Evolutionary conservation across 2,329 filamentous ascomycete species (phyloP), one percentile per base, ranked within the genome.

Genomic region (Alternaria rosae): DNA sequence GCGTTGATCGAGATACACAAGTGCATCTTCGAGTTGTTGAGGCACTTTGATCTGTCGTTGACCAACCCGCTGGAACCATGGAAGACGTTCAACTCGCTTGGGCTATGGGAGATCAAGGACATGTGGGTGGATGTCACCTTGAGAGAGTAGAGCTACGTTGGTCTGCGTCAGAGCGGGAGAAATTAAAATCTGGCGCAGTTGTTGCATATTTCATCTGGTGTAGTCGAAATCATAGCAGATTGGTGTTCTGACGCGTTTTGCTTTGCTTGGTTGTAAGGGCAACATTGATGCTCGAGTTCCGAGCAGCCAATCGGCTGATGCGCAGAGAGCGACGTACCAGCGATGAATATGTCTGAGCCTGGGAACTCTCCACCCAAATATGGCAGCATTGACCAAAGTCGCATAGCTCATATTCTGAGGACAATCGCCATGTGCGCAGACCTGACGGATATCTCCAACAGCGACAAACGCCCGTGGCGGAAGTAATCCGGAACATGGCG

Each of bases 21-120:
- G 66, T 66, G 78, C 3, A 73, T 81, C 30, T 80, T 83, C 20
- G 82, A 85, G 76, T 61, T 78, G 50, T 61, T 76, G 43, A 66
- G 73, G 28, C 59, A 73, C 26, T 79, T 79, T 62, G 76, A 78
- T 54, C 70, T 78, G 53, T 69, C 70, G 12, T 52, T 78, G 43
- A 69, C 69, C 13, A 69, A 77, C 55, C 76, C 76, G 1, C 53
- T 66, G 28, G 55, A 72, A 56, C 75, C 73, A 38, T 78, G 76
- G 75, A 71, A 69, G 56, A 65, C 67, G 21, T 71, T 68, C 28
- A 74, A 77, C 51, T 65, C 57, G 6, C 25, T 75, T 51, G 75
- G 75, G 1, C 28, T 78, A 45, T 76, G 67, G 65, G 69, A 72
- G 56, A 77, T 76, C 21, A 68, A 59, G 52, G 67, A 77, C 44